Base-by-base conservation (phyloP, 805 yeast genomes). In the Myxozyma mucilagina region DNA sequence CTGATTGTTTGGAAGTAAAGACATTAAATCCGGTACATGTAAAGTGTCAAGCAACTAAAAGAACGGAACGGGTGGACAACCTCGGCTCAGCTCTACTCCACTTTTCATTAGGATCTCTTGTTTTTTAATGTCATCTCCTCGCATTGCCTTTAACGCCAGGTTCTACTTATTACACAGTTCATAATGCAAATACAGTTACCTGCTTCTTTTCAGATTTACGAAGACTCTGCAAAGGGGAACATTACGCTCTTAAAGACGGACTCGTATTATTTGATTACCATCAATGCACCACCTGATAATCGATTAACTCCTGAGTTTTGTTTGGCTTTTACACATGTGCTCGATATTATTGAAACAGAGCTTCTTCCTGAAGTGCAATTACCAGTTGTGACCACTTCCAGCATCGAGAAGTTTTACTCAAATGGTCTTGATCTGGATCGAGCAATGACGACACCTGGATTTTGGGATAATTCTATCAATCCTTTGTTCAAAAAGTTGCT, bases 341-440 rank as follows among this genome's bases (percentile, higher is more conserved):
- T 75, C 36, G 68, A 71, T 34, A 71, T 68, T 51, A 65, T 75
- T 35, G 68, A 71, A 48, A 64, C 53, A 20, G 66, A 69, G 38
- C 44, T 63, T 4, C 42, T 63, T 4, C 56, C 61, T 18, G 63
- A 62, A 18, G 67, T 63, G 35, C 67, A 74, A 34, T 68, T 69
- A 58, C 77, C 77, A 18, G 64, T 76, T 44, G 71, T 75, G 41
- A 75, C 77, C 18, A 73, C 77, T 4, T 75, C 78, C 6, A 66
- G 70, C 6, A 55, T 68, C 55, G 70, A 73, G 36, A 75, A 75
- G 68, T 75, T 75, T 67, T 75, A 67, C 66, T 71, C 75, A 51
- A 75, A 75, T 61, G 79, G 79, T 29, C 69, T 75, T 35, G 75
- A 75, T 58, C 70, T 76, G 41, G 74, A 73, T 65, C 64, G 65